These are phyloP conservation scores for Kokia cookei DNA, from an alignment of 441 rosid species.

Conservation along the genomic window DNA sequence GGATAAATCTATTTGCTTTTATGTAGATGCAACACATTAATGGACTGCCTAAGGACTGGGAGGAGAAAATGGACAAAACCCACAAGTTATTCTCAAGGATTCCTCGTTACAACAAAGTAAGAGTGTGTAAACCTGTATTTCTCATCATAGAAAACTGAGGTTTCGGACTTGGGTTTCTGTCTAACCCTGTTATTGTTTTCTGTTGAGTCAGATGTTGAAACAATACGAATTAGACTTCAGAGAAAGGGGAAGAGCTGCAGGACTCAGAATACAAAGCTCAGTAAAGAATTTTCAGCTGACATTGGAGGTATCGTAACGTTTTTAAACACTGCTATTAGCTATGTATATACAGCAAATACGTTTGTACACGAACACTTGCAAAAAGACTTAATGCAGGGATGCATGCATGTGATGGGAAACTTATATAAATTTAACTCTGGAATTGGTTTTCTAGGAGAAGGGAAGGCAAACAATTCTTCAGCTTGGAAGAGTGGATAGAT, in stretches of 20 bases:
- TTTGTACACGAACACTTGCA: neutral
- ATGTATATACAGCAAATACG: neutral
- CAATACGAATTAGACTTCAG: constrained; percentile 81
- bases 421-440: neutral
- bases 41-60: constrained; percentile 65
- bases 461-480: constrained; percentile 77
- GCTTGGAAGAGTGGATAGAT: constrained; percentile 72
- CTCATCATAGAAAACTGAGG: neutral
- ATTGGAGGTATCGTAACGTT: constrained; percentile 40
- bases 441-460: constrained; percentile 37
- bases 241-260: constrained; percentile 78
- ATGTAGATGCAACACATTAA: constrained; percentile 52
- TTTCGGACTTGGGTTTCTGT: neutral
- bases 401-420: neutral
- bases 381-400: neutral
- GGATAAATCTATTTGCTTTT: neutral
- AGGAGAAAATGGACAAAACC: constrained; percentile 51
- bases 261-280: constrained; percentile 61
- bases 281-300: constrained; percentile 90
- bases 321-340: neutral
- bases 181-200: neutral
- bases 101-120: constrained; percentile 74
- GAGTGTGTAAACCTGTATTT: constrained; percentile 1
- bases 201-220: constrained; percentile 39
- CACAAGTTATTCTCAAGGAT: constrained; percentile 57